Conservation (phyloP, 2,329 filamentous ascomycete species). For the Hymenoscyphus scutula region DNA sequence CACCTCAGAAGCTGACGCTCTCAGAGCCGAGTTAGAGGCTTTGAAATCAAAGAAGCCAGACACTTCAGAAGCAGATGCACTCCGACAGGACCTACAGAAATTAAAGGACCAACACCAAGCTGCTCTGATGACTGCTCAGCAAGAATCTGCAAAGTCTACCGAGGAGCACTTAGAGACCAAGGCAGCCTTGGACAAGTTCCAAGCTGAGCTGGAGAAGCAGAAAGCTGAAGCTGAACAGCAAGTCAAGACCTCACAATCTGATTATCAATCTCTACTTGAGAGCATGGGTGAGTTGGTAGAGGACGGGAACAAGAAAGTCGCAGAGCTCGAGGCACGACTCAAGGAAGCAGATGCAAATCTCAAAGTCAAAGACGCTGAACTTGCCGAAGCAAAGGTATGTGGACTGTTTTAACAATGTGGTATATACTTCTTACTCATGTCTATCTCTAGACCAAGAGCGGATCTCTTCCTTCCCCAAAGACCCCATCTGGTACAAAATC, state of each 20-base stretch:
- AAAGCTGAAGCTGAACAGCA: conserved; percentile 51
- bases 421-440: conserved; percentile 11
- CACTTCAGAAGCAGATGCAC: conserved; percentile 52
- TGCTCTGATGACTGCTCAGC: conserved; percentile 38
- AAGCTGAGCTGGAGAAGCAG: conserved; percentile 54
- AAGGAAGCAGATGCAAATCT: conserved; percentile 41
- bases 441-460: conserved; percentile 44
- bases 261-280: conserved; percentile 60
- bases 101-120: conserved; percentile 49
- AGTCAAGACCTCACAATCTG: conserved; percentile 50
- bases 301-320: conserved; percentile 44
- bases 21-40: conserved; percentile 49
- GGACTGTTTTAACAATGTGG: neutral
- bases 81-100: conserved; percentile 49
- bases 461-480: conserved; percentile 34
- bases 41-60: conserved; percentile 55
- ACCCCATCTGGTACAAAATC: conserved; percentile 34
- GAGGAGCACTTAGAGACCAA: conserved; percentile 41
- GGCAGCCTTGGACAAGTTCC: conserved; percentile 42
- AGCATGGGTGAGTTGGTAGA: conserved; percentile 60
- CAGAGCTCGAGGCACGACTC: conserved; percentile 40
- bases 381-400: conserved; percentile 58
- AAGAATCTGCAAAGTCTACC: conserved; percentile 37
- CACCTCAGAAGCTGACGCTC: conserved; percentile 34
- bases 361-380: conserved; percentile 59